A percentile compares a stretch with the other conserved stretches of the same genome.
Conservation (phyloP, 257 asterid genomes). For the Ocimum tenuiflorum region DNA sequence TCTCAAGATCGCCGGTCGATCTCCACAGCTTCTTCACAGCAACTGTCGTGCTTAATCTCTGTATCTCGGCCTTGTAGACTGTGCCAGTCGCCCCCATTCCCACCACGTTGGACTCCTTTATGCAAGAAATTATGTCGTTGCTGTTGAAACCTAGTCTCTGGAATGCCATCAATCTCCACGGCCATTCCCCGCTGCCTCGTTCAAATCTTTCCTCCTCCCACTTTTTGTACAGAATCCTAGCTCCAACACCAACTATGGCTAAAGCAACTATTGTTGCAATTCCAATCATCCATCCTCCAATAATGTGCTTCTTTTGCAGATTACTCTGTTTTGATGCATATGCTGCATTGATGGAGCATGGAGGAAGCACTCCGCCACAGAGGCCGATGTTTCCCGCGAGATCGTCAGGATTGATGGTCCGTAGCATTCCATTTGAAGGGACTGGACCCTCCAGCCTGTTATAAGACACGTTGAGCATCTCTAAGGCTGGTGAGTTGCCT, state of each 20-base stretch:
- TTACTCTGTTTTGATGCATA: constrained; percentile 23
- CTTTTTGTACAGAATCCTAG: constrained; percentile 33
- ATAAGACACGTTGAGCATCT: constrained; percentile 53
- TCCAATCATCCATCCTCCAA: constrained; percentile 61
- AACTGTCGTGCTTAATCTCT: constrained; percentile 32
- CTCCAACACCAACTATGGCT: constrained; percentile 33
- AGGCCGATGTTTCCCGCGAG: constrained; percentile 53
- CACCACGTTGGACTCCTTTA: constrained; percentile 59
- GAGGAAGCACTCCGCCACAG: constrained; percentile 70
- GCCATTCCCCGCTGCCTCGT: constrained; percentile 51
- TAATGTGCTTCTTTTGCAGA: constrained; percentile 39
- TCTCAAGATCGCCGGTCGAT: constrained; percentile 45
- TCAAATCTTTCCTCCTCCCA: constrained; percentile 49
- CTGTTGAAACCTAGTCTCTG: constrained; percentile 67
- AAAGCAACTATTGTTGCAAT: constrained; percentile 39
- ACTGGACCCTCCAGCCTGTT: constrained; percentile 61
- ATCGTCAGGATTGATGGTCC: constrained; percentile 56
- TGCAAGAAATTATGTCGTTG: constrained; percentile 51
- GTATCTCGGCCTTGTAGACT: constrained; percentile 68
- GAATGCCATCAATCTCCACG: constrained; percentile 82
- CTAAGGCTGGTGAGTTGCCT: constrained; percentile 74
- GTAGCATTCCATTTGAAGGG: constrained; percentile 61
- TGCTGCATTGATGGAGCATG: constrained; percentile 38
- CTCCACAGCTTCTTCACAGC: constrained; percentile 83
- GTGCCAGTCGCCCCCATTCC: constrained; percentile 83